A percentile compares a stretch with the other conserved stretches of the same genome.
These are phyloP conservation scores for Cercophora samala DNA, from an alignment of 495 filamentous ascomycete genomes.

Conservation along the genomic window DNA sequence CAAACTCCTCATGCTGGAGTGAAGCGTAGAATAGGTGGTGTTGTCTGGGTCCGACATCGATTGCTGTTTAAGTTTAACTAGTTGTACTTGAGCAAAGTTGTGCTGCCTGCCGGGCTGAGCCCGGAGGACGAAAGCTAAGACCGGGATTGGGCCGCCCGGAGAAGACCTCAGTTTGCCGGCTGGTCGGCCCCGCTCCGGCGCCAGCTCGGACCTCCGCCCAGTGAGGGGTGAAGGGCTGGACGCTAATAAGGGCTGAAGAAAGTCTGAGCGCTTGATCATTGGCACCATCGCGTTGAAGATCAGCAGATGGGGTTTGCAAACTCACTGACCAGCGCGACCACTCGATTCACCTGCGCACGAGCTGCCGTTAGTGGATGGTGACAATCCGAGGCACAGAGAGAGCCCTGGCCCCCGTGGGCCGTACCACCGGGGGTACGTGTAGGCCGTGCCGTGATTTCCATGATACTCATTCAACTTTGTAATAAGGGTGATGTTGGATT, in stretches of 20 bases:
- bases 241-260: background rate
- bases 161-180: background rate
- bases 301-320: background rate
- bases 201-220: background rate
- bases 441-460: background rate
- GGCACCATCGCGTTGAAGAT: slow-evolving; percentile 1
- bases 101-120: background rate
- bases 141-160: background rate
- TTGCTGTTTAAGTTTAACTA: background rate
- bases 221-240: background rate
- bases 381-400: background rate
- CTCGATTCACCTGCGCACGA: background rate
- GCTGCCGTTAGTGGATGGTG: slow-evolving; percentile 1
- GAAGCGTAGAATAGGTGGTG: background rate
- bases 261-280: background rate
- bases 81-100: background rate
- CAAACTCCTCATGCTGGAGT: background rate
- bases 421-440: background rate
- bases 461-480: background rate
- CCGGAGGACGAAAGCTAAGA: background rate
- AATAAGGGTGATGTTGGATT: background rate
- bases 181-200: background rate
- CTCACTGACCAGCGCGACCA: background rate
- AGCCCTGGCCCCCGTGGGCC: background rate
- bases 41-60: background rate